phyloP scores from a whole-genome alignment of 2,329 filamentous ascomycete genomes.

The Calonectria crousiana region DNA sequence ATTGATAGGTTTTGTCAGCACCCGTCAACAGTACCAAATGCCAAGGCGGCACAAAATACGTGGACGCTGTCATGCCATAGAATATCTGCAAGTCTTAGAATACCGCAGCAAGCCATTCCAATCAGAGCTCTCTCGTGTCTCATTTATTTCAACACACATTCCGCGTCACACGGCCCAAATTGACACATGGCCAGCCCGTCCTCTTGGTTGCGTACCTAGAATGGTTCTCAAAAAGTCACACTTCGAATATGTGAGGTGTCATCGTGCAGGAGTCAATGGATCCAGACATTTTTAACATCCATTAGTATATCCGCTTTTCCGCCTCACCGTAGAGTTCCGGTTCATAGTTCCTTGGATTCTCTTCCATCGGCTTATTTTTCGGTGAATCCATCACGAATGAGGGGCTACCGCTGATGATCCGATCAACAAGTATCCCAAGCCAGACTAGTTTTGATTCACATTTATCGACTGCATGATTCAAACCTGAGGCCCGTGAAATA shows the following conservation, averaged over 20 bases:
- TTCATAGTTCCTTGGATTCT: not conserved
- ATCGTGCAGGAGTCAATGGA: not conserved
- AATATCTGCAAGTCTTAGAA: not conserved
- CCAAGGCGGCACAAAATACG: not conserved
- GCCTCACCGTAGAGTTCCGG: not conserved
- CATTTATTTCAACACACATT: not conserved
- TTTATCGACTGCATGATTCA: not conserved
- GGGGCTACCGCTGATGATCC: not conserved
- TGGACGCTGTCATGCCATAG: not conserved
- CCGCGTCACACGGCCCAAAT: not conserved
- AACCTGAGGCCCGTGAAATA: not conserved
- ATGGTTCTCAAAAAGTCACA: not conserved
- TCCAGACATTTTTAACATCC: not conserved
- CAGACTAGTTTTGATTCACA: not conserved
- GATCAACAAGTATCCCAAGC: not conserved
- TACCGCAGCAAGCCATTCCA: not conserved
- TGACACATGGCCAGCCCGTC: not conserved
- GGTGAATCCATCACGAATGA: not conserved
- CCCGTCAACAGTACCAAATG: not conserved
- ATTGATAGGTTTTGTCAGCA: not conserved
- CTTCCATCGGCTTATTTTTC: not conserved
- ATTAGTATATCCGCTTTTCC: not conserved
- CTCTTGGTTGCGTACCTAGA: not conserved
- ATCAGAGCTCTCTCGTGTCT: not conserved
- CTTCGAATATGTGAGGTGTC: not conserved